Conservation (phyloP, 129 eudicot species). For the Artemisia argyi region DNA sequence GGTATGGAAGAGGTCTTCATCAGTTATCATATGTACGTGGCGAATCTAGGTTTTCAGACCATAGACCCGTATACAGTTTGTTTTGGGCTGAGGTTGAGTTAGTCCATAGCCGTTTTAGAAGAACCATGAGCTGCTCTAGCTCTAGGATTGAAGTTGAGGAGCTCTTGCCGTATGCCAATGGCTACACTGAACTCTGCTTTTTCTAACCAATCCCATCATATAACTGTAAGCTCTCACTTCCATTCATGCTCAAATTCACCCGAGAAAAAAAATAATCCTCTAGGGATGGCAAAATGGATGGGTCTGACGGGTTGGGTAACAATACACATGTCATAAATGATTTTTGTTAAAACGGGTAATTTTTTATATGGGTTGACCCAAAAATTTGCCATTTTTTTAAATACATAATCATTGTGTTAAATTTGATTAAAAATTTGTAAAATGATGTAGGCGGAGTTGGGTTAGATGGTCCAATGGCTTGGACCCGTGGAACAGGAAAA, state of each 20-base stretch:
- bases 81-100: slow-evolving; percentile 94
- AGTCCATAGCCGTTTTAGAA: slow-evolving; percentile 59
- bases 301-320: neutral
- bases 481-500: slow-evolving; percentile 3
- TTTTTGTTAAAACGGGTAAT: neutral
- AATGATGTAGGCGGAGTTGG: neutral
- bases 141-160: slow-evolving; percentile 80
- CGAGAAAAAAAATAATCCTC: neutral
- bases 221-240: slow-evolving; percentile 28
- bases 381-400: neutral
- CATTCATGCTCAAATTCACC: neutral
- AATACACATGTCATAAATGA: neutral
- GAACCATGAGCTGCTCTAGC: slow-evolving; percentile 83
- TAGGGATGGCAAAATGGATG: neutral
- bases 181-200: slow-evolving; percentile 93
- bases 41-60: slow-evolving; percentile 90
- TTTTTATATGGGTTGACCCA: neutral
- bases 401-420: neutral
- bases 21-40: slow-evolving; percentile 92
- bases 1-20: slow-evolving; percentile 91
- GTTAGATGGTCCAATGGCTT: neutral
- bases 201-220: slow-evolving; percentile 40
- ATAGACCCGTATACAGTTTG: slow-evolving; percentile 83
- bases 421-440: neutral
- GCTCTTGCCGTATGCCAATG: slow-evolving; percentile 82